Percentiles rank a stretch among this genome's conserved stretches.
These are phyloP conservation scores for Amphibolis antarctica DNA, from an alignment of 106 monocot species.

Conservation along the genomic window DNA sequence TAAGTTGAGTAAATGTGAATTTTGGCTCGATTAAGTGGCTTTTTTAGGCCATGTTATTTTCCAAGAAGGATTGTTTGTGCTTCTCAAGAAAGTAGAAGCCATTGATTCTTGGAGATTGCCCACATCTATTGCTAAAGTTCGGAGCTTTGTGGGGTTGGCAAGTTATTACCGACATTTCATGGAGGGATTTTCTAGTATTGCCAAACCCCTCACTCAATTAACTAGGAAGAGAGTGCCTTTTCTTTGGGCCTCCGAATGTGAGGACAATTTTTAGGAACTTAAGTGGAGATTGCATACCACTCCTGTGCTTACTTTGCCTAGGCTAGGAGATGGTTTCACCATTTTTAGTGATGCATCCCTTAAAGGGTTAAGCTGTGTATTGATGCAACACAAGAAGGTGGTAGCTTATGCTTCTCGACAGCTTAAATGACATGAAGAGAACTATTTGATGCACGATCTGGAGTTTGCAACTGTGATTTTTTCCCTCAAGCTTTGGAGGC, in stretches of 20 bases:
- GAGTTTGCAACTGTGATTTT: too few relatives aligned
- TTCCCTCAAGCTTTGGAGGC: too few relatives aligned
- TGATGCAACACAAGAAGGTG: too few relatives aligned
- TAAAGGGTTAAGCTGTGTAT: too few relatives aligned
- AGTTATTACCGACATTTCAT: not conserved
- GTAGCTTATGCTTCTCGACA: too few relatives aligned
- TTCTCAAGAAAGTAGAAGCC: not conserved
- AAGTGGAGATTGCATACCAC: too few relatives aligned
- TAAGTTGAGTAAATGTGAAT: not conserved
- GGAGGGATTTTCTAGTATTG: not conserved
- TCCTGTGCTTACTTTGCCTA: too few relatives aligned
- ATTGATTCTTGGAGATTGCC: not conserved
- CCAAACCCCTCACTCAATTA: not conserved
- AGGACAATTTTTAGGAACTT: not conserved
- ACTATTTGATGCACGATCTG: too few relatives aligned
- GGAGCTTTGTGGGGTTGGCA: not conserved
- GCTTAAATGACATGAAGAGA: too few relatives aligned
- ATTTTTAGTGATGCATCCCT: too few relatives aligned
- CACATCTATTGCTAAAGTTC: not conserved
- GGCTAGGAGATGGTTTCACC: too few relatives aligned
- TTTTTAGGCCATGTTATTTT: not conserved
- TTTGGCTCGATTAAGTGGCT: too few relatives aligned
- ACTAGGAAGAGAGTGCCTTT: not conserved
- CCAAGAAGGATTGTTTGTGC: not conserved
- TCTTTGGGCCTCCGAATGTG: not conserved